Conservation (phyloP, 768 basidiomycete genomes). For the Suillus occidentalis region DNA sequence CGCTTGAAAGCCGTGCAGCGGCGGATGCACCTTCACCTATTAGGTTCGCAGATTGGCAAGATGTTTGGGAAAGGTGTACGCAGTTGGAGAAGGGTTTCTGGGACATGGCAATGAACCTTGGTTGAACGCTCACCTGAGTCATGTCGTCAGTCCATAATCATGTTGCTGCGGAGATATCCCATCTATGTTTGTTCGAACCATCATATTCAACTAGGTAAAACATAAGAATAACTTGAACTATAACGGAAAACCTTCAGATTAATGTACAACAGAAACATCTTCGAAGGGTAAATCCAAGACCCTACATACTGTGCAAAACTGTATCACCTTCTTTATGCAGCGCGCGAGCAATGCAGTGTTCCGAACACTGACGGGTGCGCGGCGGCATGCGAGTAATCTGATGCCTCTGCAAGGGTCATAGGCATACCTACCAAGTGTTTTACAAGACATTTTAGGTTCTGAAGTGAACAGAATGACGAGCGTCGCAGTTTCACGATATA, state of each 20-base stretch:
- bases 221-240: background rate
- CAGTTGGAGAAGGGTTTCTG: constrained; percentile 83
- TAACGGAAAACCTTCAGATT: background rate
- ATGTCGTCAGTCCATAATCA: background rate
- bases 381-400: background rate
- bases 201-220: background rate
- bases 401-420: background rate
- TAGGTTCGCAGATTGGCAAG: constrained; percentile 63
- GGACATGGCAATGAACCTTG: constrained; percentile 60
- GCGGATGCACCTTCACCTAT: constrained; percentile 60
- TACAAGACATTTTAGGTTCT: background rate
- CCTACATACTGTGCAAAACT: background rate
- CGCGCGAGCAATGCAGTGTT: background rate
- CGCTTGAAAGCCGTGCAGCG: constrained; percentile 66
- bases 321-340: background rate
- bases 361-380: background rate
- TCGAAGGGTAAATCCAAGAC: background rate
- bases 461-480: constrained; percentile 44
- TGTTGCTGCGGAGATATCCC: background rate
- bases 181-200: background rate
- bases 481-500: constrained; percentile 43
- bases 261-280: background rate
- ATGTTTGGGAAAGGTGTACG: constrained; percentile 76
- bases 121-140: background rate
- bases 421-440: background rate